Evolutionary conservation across 78 protist species (phyloP).

Genomic region (Andalucia godoyi): DNA sequence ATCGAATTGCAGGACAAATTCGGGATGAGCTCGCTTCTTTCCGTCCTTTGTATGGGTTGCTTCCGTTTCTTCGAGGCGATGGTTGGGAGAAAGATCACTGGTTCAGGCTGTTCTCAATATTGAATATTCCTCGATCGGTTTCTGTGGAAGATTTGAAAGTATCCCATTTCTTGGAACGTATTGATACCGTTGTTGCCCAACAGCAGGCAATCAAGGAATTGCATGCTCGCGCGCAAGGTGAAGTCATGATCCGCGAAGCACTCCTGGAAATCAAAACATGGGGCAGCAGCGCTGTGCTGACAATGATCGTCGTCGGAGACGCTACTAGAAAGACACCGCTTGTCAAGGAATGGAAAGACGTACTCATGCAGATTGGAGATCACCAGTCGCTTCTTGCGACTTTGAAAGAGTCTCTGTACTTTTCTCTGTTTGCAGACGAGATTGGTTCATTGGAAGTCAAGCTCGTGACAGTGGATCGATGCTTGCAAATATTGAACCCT

Average conservation of each 20-base stretch:
- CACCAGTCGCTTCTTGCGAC: constrained; percentile 47
- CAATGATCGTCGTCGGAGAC: constrained; percentile 1
- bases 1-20: not conserved
- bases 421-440: constrained; percentile 27
- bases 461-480: constrained; percentile 30
- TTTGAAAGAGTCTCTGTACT: constrained; percentile 52
- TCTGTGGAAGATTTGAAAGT: constrained; percentile 7
- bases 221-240: constrained; percentile 55
- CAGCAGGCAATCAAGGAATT: constrained; percentile 25
- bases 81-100: constrained; percentile 65
- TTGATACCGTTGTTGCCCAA: not conserved
- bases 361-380: constrained; percentile 57
- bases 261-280: constrained; percentile 46
- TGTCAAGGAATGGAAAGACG: constrained; percentile 74
- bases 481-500: constrained; percentile 17
- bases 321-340: not conserved
- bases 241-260: constrained; percentile 60
- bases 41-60: not conserved
- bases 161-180: constrained; percentile 16
- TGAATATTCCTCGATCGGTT: constrained; percentile 10
- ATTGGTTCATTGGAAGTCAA: constrained; percentile 6
- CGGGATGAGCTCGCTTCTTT: not conserved
- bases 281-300: constrained; percentile 20
- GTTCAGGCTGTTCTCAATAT: constrained; percentile 26
- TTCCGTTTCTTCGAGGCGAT: constrained; percentile 56